Base-by-base conservation (phyloP, 805 yeast genomes). In the Nakazawaea molendinolei region DNA sequence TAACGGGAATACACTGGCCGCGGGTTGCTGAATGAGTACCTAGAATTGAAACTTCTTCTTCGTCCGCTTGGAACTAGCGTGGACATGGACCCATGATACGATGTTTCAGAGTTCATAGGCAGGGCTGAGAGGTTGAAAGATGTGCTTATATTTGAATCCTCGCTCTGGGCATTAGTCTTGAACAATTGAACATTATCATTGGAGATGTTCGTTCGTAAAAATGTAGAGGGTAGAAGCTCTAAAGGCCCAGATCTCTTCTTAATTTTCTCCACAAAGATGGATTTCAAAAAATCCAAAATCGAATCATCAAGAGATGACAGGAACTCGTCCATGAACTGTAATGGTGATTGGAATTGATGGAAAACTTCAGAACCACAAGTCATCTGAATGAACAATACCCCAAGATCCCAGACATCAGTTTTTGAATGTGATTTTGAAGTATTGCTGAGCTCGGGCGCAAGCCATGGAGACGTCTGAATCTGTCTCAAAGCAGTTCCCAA, bases 361-460 rank as follows among this genome's bases (percentile, higher is more conserved):
- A 74, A 59, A 1, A 70, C 62, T 31, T 74, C 77, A 3, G 65
- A 59, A 0, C 95, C 90, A 29, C 70, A 63, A 4, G 85, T 65
- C 53, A 79, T 62, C 44, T 82, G 76, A 13, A 78, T 67, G 45
- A 90, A 79, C 5, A 83, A 55, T 0, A 85, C 85, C 6, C 97
- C 98, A 26, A 87, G 59, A 50, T 84, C 84, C 97, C 97, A 92
- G 8, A 92, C 81, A 61, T 92, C 98, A 0, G 96, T 79, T 54
- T 86, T 84, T 24, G 87, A 64, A 39, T 80, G 80, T 10, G 83
- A 79, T 39, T 68, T 73, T 23, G 56, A 49, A 33, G 52, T 59
- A 12, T 50, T 53, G 24, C 48, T 54, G 41, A 79, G 44, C 53
- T 89, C 97, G 0, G 97, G 97, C 0, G 97, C 94, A 9, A 56